phyloP scores from a whole-genome alignment of 768 basidiomycete genomes.

The Collybia nuda region DNA sequence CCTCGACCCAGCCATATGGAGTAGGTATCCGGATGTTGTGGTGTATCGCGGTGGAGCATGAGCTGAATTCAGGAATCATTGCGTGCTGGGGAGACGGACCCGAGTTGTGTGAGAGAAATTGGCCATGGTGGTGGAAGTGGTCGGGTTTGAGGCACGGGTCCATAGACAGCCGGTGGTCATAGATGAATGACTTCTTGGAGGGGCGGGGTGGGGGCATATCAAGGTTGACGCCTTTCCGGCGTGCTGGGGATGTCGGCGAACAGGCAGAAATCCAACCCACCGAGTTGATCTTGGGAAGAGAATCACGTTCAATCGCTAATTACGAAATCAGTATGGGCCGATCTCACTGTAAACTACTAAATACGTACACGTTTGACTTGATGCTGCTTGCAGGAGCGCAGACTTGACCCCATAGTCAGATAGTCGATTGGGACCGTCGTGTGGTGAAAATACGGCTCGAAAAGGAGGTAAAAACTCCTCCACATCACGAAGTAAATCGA shows the following conservation, averaged over 20 bases:
- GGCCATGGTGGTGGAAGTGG: slow-evolving; percentile 47
- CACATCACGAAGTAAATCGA: slow-evolving; percentile 38
- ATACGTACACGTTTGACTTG: slow-evolving; percentile 23
- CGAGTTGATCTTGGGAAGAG: slow-evolving; percentile 30
- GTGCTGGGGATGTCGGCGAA: slow-evolving; percentile 35
- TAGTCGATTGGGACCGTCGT: slow-evolving; percentile 40
- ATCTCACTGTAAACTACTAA: background rate
- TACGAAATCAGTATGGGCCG: background rate
- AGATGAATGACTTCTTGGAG: slow-evolving; percentile 44
- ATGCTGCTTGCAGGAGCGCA: slow-evolving; percentile 27
- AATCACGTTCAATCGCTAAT: slow-evolving; percentile 24
- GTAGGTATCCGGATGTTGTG: slow-evolving; percentile 54
- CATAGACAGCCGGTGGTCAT: slow-evolving; percentile 47
- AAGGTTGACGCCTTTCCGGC: slow-evolving; percentile 30
- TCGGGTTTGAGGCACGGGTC: slow-evolving; percentile 48
- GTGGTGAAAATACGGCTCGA: slow-evolving; percentile 43
- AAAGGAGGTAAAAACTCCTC: slow-evolving; percentile 43
- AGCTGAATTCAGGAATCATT: slow-evolving; percentile 53
- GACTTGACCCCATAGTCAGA: slow-evolving; percentile 31
- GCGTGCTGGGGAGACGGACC: slow-evolving; percentile 44
- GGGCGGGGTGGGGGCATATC: slow-evolving; percentile 31
- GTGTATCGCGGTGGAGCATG: slow-evolving; percentile 49
- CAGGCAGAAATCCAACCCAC: slow-evolving; percentile 42
- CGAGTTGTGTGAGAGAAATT: slow-evolving; percentile 44
- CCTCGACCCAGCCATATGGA: slow-evolving; percentile 47